Percentiles rank a stretch among this genome's conserved stretches.
These are phyloP conservation scores for Psilocybe azurescens DNA, from an alignment of 768 basidiomycete genomes.

Conservation along the genomic window DNA sequence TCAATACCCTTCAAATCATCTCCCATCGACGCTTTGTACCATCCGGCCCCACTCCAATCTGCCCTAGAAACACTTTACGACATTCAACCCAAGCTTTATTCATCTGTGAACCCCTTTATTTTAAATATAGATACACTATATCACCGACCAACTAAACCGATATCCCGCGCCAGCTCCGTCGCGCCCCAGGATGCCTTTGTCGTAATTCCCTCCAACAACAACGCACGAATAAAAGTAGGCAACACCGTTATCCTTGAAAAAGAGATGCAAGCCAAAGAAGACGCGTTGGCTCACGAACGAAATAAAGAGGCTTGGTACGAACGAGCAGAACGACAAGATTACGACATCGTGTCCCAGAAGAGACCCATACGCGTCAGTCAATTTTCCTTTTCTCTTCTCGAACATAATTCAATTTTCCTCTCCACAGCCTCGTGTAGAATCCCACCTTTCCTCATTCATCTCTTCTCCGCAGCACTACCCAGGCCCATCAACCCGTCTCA, in stretches of 20 bases:
- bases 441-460: neutral
- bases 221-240: conserved; percentile 22
- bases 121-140: conserved; percentile 35
- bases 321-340: conserved; percentile 21
- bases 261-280: conserved; percentile 20
- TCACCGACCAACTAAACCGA: conserved; percentile 21
- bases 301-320: conserved; percentile 34
- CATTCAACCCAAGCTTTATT: conserved; percentile 31
- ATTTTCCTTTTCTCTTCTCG: neutral
- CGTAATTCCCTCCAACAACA: conserved; percentile 24
- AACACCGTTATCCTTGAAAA: conserved; percentile 24
- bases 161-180: conserved; percentile 9
- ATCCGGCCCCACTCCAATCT: conserved; percentile 44
- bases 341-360: neutral
- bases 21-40: conserved; percentile 37
- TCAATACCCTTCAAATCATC: conserved; percentile 31
- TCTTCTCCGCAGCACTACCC: neutral
- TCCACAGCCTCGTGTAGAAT: neutral
- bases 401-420: neutral
- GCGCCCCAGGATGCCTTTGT: conserved; percentile 27
- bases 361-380: neutral
- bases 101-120: conserved; percentile 37
- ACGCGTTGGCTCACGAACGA: conserved; percentile 19
- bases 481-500: neutral
- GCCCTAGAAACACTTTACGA: conserved; percentile 37